phyloP scores from a whole-genome alignment of 108 stramenopile species.

The Nitzschia sp. region DNA sequence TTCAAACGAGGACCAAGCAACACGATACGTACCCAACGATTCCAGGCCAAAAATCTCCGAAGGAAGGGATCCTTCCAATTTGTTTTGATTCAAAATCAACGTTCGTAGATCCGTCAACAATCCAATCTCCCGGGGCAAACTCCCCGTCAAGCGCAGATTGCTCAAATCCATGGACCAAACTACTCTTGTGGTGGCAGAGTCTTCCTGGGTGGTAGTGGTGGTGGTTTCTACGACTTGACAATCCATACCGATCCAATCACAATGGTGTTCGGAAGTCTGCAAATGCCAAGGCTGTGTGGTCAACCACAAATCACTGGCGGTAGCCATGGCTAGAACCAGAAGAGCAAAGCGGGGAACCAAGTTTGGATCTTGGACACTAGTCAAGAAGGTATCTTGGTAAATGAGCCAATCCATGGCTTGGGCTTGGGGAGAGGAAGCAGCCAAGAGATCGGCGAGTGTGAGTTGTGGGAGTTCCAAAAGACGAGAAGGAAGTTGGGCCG shows the following conservation, averaged over 20 bases:
- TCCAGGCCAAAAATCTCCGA: slow-evolving; percentile 9
- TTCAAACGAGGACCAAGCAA: neutral
- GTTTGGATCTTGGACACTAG: neutral
- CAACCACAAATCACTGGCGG: slow-evolving; percentile 23
- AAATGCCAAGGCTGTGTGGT: slow-evolving; percentile 7
- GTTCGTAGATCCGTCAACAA: slow-evolving; percentile 18
- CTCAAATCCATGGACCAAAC: slow-evolving; percentile 5
- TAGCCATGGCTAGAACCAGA: slow-evolving; percentile 24
- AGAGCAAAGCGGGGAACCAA: slow-evolving; percentile 23
- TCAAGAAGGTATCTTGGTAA: slow-evolving; percentile 15
- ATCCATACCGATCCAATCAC: neutral
- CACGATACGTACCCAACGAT: slow-evolving; percentile 13
- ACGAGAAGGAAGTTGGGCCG: neutral
- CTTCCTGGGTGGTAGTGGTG: neutral
- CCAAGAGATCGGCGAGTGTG: slow-evolving; percentile 13
- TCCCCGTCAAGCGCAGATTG: slow-evolving; percentile 15
- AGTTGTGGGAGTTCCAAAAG: neutral
- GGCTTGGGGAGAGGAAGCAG: slow-evolving; percentile 5
- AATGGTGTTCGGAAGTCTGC: neutral
- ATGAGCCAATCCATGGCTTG: slow-evolving; percentile 30
- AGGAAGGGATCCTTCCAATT: slow-evolving; percentile 28
- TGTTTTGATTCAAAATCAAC: slow-evolving; percentile 17
- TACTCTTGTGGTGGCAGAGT: neutral
- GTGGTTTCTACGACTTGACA: neutral
- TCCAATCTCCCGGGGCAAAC: slow-evolving; percentile 31